Conservation (phyloP, 2,329 filamentous ascomycete genomes). For the Pezicula neosporulosa region DNA sequence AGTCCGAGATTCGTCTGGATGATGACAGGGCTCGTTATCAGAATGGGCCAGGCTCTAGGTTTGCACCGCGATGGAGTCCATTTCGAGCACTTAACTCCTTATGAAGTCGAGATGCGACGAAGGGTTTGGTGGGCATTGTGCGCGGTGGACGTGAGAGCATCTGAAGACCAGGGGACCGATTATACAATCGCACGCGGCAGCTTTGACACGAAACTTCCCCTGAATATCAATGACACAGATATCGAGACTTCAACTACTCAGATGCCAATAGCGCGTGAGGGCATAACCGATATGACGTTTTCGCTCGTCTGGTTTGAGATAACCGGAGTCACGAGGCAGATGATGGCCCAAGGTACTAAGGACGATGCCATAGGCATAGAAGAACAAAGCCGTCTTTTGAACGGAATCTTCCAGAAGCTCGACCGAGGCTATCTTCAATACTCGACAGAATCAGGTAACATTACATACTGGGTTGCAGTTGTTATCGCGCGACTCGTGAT, state of each 20-base stretch:
- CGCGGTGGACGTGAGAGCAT: slow-evolving; percentile 55
- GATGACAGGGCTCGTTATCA: slow-evolving; percentile 57
- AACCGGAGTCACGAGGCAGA: slow-evolving; percentile 9
- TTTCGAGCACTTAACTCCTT: slow-evolving; percentile 36
- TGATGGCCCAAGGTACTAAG: slow-evolving; percentile 28
- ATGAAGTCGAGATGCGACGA: slow-evolving; percentile 54
- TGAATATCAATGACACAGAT: slow-evolving; percentile 55
- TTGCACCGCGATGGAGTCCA: slow-evolving; percentile 40
- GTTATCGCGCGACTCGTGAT: slow-evolving; percentile 44
- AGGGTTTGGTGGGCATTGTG: slow-evolving; percentile 57
- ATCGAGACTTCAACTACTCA: slow-evolving; percentile 43
- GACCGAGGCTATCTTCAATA: slow-evolving; percentile 41
- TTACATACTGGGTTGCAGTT: slow-evolving; percentile 35
- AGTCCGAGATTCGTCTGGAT: slow-evolving; percentile 57
- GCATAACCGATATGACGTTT: slow-evolving; percentile 50
- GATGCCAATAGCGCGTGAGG: slow-evolving; percentile 43
- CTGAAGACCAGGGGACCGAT: slow-evolving; percentile 55
- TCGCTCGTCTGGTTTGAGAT: slow-evolving; percentile 20
- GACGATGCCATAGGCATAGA: slow-evolving; percentile 31
- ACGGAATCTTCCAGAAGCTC: slow-evolving; percentile 39
- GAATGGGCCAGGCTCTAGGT: slow-evolving; percentile 39
- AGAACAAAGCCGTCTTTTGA: slow-evolving; percentile 41
- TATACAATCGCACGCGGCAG: slow-evolving; percentile 40
- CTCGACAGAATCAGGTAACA: slow-evolving; percentile 26
- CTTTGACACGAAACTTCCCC: slow-evolving; percentile 51